Percentiles rank a stretch among this genome's conserved stretches.
Conservation (phyloP, 2,329 filamentous ascomycete genomes). For the Zasmidium angulare region DNA sequence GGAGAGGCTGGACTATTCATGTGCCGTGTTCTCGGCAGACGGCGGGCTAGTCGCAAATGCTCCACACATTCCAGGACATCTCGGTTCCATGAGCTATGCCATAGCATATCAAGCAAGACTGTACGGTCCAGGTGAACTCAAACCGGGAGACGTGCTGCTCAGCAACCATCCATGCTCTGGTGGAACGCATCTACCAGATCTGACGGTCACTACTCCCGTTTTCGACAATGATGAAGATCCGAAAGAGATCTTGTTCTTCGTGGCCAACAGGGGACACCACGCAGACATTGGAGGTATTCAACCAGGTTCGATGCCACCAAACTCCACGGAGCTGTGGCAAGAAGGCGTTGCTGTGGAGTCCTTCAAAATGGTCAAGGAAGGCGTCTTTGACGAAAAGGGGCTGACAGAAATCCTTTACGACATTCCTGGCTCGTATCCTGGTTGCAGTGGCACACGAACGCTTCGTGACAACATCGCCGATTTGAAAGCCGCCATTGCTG, state of each 20-base stretch:
- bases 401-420: conserved; percentile 53
- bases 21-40: conserved; percentile 44
- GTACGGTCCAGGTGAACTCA: conserved; percentile 44
- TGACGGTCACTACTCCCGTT: conserved; percentile 45
- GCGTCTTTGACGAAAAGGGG: conserved; percentile 37
- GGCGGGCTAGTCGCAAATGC: conserved; percentile 45
- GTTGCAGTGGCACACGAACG: conserved; percentile 34
- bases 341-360: conserved; percentile 43
- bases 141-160: conserved; percentile 42
- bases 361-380: conserved; percentile 26
- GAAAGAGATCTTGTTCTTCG: conserved; percentile 39
- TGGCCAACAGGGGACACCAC: conserved; percentile 44
- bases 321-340: conserved; percentile 45
- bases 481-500: conserved; percentile 37
- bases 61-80: conserved; percentile 44
- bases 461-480: conserved; percentile 38
- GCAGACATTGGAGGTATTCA: conserved; percentile 43
- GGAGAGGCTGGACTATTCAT: conserved; percentile 47
- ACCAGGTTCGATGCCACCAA: conserved; percentile 45
- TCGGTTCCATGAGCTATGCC: conserved; percentile 46
- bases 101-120: conserved; percentile 48
- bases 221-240: conserved; percentile 29
- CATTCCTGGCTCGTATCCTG: conserved; percentile 61
- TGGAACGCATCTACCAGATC: conserved; percentile 44
- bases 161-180: conserved; percentile 44